phyloP scores from a whole-genome alignment of 371 early-diverging fungal genomes.

The Mycotypha africana region DNA sequence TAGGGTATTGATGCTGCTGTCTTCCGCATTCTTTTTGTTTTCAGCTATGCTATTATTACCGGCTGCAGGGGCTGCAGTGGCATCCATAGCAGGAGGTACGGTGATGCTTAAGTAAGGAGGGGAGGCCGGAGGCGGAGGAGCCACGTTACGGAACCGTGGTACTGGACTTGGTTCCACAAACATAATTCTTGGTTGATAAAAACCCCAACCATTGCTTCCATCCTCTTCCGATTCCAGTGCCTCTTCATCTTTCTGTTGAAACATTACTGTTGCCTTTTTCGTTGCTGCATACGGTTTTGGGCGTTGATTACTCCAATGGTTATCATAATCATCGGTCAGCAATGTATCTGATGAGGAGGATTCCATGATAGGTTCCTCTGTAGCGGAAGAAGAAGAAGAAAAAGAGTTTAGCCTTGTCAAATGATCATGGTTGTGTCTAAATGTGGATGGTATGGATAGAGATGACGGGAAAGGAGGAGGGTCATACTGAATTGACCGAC shows the following conservation, averaged over 20 bases:
- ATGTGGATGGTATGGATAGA: too few species aligned
- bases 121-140: conserved; percentile 41
- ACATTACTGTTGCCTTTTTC: background rate
- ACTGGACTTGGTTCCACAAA: conserved; percentile 44
- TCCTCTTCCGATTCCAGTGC: conserved; percentile 2
- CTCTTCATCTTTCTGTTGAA: conserved; percentile 1
- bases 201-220: conserved; percentile 3
- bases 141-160: conserved; percentile 39
- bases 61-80: too few species aligned
- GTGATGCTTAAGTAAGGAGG: conserved; percentile 32
- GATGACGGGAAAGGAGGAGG: too few species aligned
- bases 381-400: background rate
- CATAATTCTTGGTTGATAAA: conserved; percentile 26
- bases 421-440: too few species aligned
- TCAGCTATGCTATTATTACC: too few species aligned
- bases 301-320: too few species aligned
- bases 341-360: too few species aligned
- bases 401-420: too few species aligned
- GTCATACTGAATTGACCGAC: conserved; percentile 1
- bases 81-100: too few species aligned
- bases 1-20: background rate
- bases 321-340: conserved; percentile 3
- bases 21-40: conserved; percentile 1
- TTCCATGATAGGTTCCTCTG: too few species aligned
- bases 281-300: background rate